Base-by-base conservation (phyloP, 2,329 filamentous ascomycete species). In the Laburnicola sp. region DNA sequence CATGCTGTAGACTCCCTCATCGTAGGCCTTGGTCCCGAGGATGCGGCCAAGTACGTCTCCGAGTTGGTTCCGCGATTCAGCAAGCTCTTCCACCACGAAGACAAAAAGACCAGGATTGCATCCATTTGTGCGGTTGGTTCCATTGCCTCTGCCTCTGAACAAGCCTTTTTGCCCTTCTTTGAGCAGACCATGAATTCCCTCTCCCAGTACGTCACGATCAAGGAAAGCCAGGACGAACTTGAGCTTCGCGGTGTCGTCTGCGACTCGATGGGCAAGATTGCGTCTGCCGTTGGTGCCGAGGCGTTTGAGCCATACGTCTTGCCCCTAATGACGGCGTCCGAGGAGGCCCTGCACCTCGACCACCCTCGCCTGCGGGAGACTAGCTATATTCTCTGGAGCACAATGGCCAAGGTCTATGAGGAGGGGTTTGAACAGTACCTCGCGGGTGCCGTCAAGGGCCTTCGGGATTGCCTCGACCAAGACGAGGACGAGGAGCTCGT, bases 321-420 rank as follows among this genome's bases (percentile, higher is more conserved):
- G 68, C 90, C 91, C 36, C 81, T 97, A 51, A 96, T 99, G 89
- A 82, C 87, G 65, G 88, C 93, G 10, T 96, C 90, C 60, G 92
- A 97, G 75, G 92, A 97, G 74, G 92, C 89, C 48, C 82, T 97
- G 2, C 81, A 88, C 63, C 85, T 99, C 2, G 92, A 91, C 63
- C 92, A 97, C 76, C 89, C 92, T 36, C 85, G 92, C 50, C 85
- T 97, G 45, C 89, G 91, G 74, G 94, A 99, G 79, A 97, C 91
- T 56, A 96, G 91, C 71, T 99, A 96, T 77, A 95, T 97, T 56
- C 82, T 99, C 48, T 99, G 94, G 93, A 91, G 90, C 59, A 91
- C 89, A 35, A 86, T 99, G 70, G 88, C 93, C 56, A 95, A 95
- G 78, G 91, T 97, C 7, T 97, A 97, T 74, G 86, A 88, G 65